Conservation (phyloP, 2,329 filamentous ascomycete genomes). For the Akanthomyces uredinophilus region DNA sequence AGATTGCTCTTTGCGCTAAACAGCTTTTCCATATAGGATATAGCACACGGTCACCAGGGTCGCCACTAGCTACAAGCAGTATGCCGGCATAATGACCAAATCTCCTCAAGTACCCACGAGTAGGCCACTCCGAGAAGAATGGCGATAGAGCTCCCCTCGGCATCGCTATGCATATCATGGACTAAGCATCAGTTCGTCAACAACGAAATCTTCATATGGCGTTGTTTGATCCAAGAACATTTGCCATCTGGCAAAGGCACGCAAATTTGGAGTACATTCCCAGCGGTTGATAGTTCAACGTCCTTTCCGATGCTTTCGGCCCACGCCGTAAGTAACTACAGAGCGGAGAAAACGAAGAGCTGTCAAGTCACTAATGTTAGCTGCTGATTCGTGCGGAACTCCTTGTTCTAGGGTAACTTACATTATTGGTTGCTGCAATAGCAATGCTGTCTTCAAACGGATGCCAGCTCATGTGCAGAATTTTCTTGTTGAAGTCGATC, state of each 20-base stretch:
- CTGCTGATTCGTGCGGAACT: not conserved
- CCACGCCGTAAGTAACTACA: conserved; percentile 35
- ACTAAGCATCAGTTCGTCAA: not conserved
- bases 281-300: conserved; percentile 8
- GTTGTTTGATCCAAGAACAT: not conserved
- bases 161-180: not conserved
- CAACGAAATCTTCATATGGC: not conserved
- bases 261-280: conserved; percentile 1
- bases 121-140: not conserved
- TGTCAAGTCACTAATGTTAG: conserved; percentile 30
- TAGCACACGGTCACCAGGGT: not conserved
- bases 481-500: conserved; percentile 99
- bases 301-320: not conserved
- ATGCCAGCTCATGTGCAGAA: conserved; percentile 99
- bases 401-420: conserved; percentile 47
- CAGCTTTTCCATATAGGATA: not conserved
- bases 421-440: conserved; percentile 98
- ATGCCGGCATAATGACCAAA: not conserved
- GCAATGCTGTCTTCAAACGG: conserved; percentile 99
- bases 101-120: not conserved
- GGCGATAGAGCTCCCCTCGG: not conserved
- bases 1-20: not conserved
- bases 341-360: conserved; percentile 75
- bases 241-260: not conserved
- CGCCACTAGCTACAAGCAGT: not conserved